Percentiles rank a stretch among this genome's conserved stretches.
Evolutionary conservation across 805 yeast species (phyloP).

Genomic region (Hanseniaspora jakobsenii): DNA sequence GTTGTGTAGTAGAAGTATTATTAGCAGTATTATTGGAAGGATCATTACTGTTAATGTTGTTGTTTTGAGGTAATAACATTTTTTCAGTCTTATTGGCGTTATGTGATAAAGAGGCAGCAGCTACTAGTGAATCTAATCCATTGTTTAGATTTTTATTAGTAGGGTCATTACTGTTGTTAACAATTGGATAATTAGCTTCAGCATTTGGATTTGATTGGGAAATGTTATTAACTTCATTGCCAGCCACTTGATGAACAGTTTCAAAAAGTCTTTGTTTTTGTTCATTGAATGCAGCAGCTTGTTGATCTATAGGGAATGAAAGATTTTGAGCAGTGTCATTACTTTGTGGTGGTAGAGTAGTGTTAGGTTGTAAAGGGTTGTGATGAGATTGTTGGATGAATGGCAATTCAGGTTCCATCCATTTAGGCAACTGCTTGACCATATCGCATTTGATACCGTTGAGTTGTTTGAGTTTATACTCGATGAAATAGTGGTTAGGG

Average conservation of each 20-base stretch:
- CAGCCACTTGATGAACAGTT: background rate
- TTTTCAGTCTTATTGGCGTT: background rate
- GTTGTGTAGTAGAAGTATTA: background rate
- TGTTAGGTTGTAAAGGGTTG: constrained; percentile 20
- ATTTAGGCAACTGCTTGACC: constrained; percentile 11
- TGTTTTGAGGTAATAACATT: background rate
- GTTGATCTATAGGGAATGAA: too few species aligned
- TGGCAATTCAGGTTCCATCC: constrained; percentile 13
- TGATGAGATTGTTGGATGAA: constrained; percentile 24
- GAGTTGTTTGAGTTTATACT: constrained; percentile 80
- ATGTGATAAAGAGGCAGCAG: constrained; percentile 10
- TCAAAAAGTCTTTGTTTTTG: background rate
- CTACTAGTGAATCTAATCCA: constrained; percentile 8
- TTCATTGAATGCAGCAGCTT: constrained; percentile 14
- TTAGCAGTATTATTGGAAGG: background rate
- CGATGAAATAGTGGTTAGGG: constrained; percentile 87
- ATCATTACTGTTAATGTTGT: background rate
- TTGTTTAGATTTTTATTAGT: too few species aligned
- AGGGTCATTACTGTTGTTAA: background rate
- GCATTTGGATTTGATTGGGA: background rate
- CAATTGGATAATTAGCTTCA: background rate
- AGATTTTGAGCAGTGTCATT: too few species aligned
- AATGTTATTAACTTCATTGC: background rate
- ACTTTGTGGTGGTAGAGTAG: constrained; percentile 20
- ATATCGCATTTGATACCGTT: constrained; percentile 32